Conservation (phyloP, 768 basidiomycete species). For the Cystoderma amianthinum region DNA sequence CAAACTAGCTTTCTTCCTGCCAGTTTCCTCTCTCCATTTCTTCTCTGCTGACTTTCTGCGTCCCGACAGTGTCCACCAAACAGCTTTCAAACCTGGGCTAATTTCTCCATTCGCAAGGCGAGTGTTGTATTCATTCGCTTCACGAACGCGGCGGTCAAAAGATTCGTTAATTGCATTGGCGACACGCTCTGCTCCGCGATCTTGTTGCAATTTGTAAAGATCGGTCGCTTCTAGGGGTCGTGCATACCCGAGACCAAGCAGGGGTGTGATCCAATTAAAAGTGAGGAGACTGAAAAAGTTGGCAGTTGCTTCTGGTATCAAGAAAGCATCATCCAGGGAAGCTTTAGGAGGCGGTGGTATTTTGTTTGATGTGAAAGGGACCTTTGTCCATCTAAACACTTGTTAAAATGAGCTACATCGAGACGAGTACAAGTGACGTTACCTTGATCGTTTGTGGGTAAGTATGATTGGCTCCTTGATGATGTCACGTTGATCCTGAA, state of each 20-base stretch:
- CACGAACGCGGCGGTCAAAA: constrained; percentile 48
- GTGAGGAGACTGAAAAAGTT: constrained; percentile 51
- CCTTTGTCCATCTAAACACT: constrained; percentile 19
- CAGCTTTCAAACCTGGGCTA: constrained; percentile 40
- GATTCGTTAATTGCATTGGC: constrained; percentile 58
- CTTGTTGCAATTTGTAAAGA: constrained; percentile 69
- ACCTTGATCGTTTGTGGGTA: constrained; percentile 4
- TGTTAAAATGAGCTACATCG: not conserved
- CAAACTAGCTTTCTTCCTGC: constrained; percentile 58
- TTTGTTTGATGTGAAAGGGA: constrained; percentile 33
- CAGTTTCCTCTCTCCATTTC: constrained; percentile 56
- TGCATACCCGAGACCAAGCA: constrained; percentile 70
- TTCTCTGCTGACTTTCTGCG: constrained; percentile 48
- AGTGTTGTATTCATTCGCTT: constrained; percentile 65
- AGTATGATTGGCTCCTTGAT: not conserved
- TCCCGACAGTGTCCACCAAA: constrained; percentile 59
- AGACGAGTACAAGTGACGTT: not conserved
- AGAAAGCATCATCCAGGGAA: constrained; percentile 51
- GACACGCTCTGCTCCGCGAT: constrained; percentile 50
- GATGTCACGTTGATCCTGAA: too few species aligned
- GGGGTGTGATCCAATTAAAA: constrained; percentile 70
- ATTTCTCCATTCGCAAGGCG: constrained; percentile 61
- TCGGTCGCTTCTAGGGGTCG: constrained; percentile 78
- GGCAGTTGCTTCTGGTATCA: constrained; percentile 65
- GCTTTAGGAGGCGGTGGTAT: constrained; percentile 35